A percentile compares a stretch with the other conserved stretches of the same genome.
phyloP scores from a whole-genome alignment of 1,139 yeast genomes.

The Yamadazyma triangularis region DNA sequence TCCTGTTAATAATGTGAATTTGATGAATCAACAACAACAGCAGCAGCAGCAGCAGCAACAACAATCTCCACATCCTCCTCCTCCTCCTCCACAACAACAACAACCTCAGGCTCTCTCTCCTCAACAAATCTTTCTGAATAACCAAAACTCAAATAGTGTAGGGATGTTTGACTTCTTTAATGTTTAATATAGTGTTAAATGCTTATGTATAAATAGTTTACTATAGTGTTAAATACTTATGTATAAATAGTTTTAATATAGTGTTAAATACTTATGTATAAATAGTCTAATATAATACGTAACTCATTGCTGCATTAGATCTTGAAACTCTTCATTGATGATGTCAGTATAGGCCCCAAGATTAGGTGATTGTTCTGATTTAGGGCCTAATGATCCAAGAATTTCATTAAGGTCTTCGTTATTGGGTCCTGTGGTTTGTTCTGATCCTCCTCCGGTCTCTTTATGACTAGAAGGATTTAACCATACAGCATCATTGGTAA shows the following conservation, averaged over 20 bases:
- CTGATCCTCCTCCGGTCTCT: no score
- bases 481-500: conserved; percentile 75
- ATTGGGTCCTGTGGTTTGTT: no score
- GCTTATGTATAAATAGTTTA: not conserved
- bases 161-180: conserved; percentile 17
- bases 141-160: conserved; percentile 11
- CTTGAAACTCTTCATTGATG: conserved; percentile 38
- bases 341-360: conserved; percentile 34
- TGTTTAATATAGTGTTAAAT: no score
- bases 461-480: conserved; percentile 18
- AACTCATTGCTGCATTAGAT: conserved; percentile 19
- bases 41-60: no score
- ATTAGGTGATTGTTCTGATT: conserved; percentile 1
- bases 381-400: conserved; percentile 7
- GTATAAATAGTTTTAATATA: conserved; percentile 1
- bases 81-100: conserved; percentile 3
- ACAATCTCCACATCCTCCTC: conserved; percentile 1
- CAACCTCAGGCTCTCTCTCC: conserved; percentile 27
- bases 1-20: no score
- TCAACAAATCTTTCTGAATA: conserved; percentile 31
- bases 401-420: conserved; percentile 8
- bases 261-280: not conserved
- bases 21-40: no score
- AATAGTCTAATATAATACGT: no score
- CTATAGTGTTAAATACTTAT: no score